phyloP scores from a whole-genome alignment of 208 protist genomes.

The Spongospora subterranea region DNA sequence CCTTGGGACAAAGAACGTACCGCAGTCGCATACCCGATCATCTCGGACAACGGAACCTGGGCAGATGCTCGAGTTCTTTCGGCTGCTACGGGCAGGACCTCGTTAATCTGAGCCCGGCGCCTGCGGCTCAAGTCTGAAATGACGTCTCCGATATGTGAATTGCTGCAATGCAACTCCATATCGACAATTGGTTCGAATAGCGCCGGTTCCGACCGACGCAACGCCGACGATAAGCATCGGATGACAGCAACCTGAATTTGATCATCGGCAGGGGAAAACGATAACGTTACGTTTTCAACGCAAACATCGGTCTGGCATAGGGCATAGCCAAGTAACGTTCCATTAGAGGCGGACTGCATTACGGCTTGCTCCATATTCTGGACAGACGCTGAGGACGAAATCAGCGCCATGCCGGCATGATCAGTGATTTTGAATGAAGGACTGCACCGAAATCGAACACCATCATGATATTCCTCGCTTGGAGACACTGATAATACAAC shows the following conservation, averaged over 20 bases:
- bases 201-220: not conserved
- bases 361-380: not conserved
- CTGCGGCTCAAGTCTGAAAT: not conserved
- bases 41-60: constrained; percentile 62
- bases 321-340: not conserved
- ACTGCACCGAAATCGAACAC: no score
- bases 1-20: constrained; percentile 66
- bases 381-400: not conserved
- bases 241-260: not conserved
- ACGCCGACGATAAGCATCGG: not conserved
- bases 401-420: no score
- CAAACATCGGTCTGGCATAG: not conserved
- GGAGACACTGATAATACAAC: no score
- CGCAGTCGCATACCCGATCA: constrained; percentile 69
- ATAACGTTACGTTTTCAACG: not conserved
- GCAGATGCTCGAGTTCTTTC: not conserved
- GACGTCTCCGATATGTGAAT: not conserved
- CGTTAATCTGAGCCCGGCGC: not conserved
- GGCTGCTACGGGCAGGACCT: not conserved
- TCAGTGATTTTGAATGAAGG: no score
- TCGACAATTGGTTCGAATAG: constrained; percentile 52
- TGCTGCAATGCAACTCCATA: not conserved
- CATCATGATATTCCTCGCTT: no score
- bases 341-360: not conserved
- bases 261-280: no score